A percentile compares a stretch with the other conserved stretches of the same genome.
Conservation (phyloP, 371 early-diverging fungal genomes). For the Gilbertella persicaria region DNA sequence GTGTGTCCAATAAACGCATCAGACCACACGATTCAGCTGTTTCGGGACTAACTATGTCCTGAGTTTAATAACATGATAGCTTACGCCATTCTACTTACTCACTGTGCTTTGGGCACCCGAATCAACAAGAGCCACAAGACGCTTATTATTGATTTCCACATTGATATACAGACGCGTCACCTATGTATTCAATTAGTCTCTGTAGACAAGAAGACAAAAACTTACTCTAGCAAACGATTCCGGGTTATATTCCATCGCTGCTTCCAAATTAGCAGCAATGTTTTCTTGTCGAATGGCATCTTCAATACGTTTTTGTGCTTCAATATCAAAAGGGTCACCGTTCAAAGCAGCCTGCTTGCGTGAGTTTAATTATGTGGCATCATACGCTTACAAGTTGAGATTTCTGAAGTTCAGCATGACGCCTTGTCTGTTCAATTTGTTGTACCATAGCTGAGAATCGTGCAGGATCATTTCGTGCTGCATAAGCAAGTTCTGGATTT, state of each 20-base stretch:
- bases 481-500: constrained; percentile 73
- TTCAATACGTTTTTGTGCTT: constrained; percentile 90
- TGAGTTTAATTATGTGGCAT: too few relatives aligned
- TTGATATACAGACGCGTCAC: constrained; percentile 91
- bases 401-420: constrained; percentile 59
- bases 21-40: constrained; percentile 88
- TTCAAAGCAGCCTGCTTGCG: not conserved
- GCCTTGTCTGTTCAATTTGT: constrained; percentile 60
- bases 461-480: constrained; percentile 68
- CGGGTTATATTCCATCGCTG: constrained; percentile 94
- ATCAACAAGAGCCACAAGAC: constrained; percentile 94
- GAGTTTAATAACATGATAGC: not conserved
- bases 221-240: constrained; percentile 86
- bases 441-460: constrained; percentile 66
- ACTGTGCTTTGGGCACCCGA: constrained; percentile 98
- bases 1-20: constrained; percentile 86
- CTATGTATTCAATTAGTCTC: constrained; percentile 20
- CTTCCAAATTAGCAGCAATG: constrained; percentile 82
- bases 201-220: not conserved
- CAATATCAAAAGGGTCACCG: constrained; percentile 88
- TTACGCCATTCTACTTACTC: constrained; percentile 56
- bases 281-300: constrained; percentile 88
- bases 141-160: constrained; percentile 84
- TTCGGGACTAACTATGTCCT: constrained; percentile 75
- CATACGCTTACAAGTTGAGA: constrained; percentile 52